A percentile compares a stretch with the other conserved stretches of the same genome.
Evolutionary conservation across 371 early-diverging fungal genomes (phyloP).

Genomic region (Entomophthora muscae): DNA sequence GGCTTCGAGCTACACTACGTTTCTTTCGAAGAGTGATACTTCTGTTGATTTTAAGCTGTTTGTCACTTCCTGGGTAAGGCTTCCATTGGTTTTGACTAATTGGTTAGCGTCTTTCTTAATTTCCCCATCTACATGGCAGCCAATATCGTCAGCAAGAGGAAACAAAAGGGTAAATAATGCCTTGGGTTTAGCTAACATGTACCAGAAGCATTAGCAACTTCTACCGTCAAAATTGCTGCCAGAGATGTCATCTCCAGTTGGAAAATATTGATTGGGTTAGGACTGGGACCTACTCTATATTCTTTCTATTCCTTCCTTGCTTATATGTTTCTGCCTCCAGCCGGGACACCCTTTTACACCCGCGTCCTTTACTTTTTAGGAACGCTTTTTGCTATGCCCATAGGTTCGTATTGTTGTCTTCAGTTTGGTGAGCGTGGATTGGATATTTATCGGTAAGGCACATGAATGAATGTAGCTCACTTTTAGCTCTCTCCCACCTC

Average conservation of each 20-base stretch:
- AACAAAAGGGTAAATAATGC: conserved; percentile 43
- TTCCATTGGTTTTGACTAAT: background rate
- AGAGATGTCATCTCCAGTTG: conserved; percentile 91
- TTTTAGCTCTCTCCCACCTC: conserved; percentile 56
- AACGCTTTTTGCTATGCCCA: conserved; percentile 38
- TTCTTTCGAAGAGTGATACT: conserved; percentile 42
- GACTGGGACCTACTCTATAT: conserved; percentile 57
- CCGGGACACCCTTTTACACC: conserved; percentile 16
- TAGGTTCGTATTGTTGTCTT: conserved; percentile 64
- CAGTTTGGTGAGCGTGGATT: conserved; percentile 75
- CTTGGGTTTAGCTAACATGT: background rate
- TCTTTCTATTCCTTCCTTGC: conserved; percentile 42
- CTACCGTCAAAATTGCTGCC: conserved; percentile 83
- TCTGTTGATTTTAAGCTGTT: conserved; percentile 42
- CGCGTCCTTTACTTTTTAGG: conserved; percentile 21
- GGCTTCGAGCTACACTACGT: conserved; percentile 46
- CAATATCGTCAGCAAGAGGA: conserved; percentile 45
- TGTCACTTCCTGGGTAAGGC: conserved; percentile 72
- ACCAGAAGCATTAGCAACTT: conserved; percentile 65
- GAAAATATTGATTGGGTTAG: conserved; percentile 80
- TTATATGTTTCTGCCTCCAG: conserved; percentile 18
- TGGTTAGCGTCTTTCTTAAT: conserved; percentile 45
- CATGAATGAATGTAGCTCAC: background rate
- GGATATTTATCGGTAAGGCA: conserved; percentile 51
- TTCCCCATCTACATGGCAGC: conserved; percentile 60